Base-by-base conservation (phyloP, 2,329 filamentous ascomycete species). In the Fusarium staphyleae region DNA sequence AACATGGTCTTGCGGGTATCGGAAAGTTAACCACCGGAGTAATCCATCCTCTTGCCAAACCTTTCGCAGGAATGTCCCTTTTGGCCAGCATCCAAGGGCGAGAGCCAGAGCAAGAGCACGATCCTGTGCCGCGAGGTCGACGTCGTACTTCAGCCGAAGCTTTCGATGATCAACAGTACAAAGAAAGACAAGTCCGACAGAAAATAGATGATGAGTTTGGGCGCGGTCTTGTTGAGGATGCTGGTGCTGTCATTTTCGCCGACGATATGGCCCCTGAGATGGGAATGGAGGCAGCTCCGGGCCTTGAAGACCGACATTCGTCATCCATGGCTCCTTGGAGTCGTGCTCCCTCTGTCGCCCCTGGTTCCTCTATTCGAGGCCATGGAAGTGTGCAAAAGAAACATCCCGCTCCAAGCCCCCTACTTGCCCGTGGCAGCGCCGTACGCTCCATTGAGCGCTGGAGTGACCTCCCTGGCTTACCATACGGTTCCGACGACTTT, bases 291-390 rank as follows among this genome's bases (percentile, higher is more conserved):
- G 88, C 83, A 1, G 82, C 79, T 1, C 80, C 83, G 1, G 82
- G 84, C 7, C 80, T 95, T 46, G 83, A 85, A 4, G 89, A 96
- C 52, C 83, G 87, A 46, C 82, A 83, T 37, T 81, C 79, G 1
- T 81, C 78, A 3, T 78, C 77, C 13, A 70, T 81, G 49, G 73
- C 79, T 66, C 81, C 81, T 4, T 84, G 82, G 82, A 82, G 80
- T 55, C 78, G 78, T 3, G 57, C 67, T 10, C 75, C 73, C 3
- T 83, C 80, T 0, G 67, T 71, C 3, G 69, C 78, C 1, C 80
- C 77, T 0, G 75, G 76, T 11, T 84, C 81, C 0, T 78, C 77
- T 3, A 64, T 76, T 29, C 78, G 76, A 11, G 75, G 70, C 28
- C 66, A 66, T 1, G 72, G 74, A 43, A 77, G 74, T 63, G 74